Percentiles rank a stretch among this genome's conserved stretches.
These are phyloP conservation scores for Saccharomycodes ludwigii DNA, from an alignment of 805 yeast species.

Conservation along the genomic window DNA sequence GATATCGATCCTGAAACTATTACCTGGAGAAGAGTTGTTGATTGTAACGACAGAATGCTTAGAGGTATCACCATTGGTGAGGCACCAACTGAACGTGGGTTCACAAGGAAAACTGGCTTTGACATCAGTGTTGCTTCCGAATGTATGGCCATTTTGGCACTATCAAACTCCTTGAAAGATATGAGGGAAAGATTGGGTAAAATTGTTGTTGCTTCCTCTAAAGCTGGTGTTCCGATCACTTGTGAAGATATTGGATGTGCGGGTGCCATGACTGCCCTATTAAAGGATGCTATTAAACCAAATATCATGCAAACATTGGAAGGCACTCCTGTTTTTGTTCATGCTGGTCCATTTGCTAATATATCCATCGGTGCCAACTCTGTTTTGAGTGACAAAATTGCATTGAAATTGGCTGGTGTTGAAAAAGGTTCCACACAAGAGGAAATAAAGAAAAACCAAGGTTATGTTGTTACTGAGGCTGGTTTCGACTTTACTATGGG, in stretches of 20 bases:
- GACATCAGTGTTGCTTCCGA: slow-evolving; percentile 81
- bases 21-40: slow-evolving; percentile 77
- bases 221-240: slow-evolving; percentile 60
- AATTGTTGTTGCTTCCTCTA: slow-evolving; percentile 63
- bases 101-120: slow-evolving; percentile 62
- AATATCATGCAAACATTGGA: slow-evolving; percentile 80
- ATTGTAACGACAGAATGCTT: slow-evolving; percentile 69
- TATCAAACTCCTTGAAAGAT: slow-evolving; percentile 57
- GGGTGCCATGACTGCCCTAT: slow-evolving; percentile 72
- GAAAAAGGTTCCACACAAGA: slow-evolving; percentile 32
- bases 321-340: slow-evolving; percentile 80
- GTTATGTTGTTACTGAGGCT: slow-evolving; percentile 78
- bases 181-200: slow-evolving; percentile 64
- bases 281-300: slow-evolving; percentile 76
- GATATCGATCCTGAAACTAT: slow-evolving; percentile 71
- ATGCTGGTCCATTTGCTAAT: slow-evolving; percentile 84
- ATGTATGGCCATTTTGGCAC: slow-evolving; percentile 75
- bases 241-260: slow-evolving; percentile 80
- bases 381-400: slow-evolving; percentile 69
- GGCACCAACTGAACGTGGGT: slow-evolving; percentile 71
- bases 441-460: slow-evolving; percentile 39
- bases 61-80: slow-evolving; percentile 71
- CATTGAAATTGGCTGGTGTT: slow-evolving; percentile 68
- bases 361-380: slow-evolving; percentile 82
- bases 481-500: slow-evolving; percentile 90